Base-by-base conservation (phyloP, 2,329 filamentous ascomycete genomes). In the Trichophyton verrucosum region DNA sequence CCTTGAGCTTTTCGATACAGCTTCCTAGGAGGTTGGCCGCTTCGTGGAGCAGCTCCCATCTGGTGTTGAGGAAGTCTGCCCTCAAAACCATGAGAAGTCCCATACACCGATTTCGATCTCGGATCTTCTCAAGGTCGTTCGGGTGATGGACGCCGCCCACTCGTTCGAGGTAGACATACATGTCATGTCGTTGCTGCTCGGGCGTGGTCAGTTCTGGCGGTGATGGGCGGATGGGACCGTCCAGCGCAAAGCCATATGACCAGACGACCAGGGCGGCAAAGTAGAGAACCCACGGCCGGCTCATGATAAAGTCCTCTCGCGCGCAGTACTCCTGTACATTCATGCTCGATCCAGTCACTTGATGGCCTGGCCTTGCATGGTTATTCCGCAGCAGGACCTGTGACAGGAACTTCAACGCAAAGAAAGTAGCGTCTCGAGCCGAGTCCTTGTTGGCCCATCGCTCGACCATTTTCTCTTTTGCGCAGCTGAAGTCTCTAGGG, bases 251-350 rank as follows among this genome's bases (percentile, higher is more conserved):
- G 1, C 91, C 92, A 68, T 97, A 99, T 63, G 86, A 90, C 94
- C 94, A 99, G 0, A 97, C 88, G 22, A 96, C 89, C 13, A 99
- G 80, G 0, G 86, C 86, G 0, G 94, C 89, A 70, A 96, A 95
- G 74, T 96, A 99, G 58, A 97, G 78, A 9, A 96, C 91, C 92
- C 94, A 99, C 0, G 92, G 89, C 15, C 94, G 82, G 69, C 97
- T 95, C 62, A 97, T 81, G 1, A 96, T 80, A 59, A 91, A 88
- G 68, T 99, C 94, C 67, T 96, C 88, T 20, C 90, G 83, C 0
- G 91, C 90, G 17, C 85, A 86, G 72, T 97, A 99, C 5, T 81
- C 77, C 3, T 76, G 76, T 17, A 73, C 73, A 13, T 73, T 61
- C 22, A 61, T 40, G 57, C 57, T 61, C 58, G 76, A 75, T 11